A percentile compares a stretch with the other conserved stretches of the same genome.
These are phyloP conservation scores for Lepidium didymum DNA, from an alignment of 345 rosid genomes.

Conservation along the genomic window DNA sequence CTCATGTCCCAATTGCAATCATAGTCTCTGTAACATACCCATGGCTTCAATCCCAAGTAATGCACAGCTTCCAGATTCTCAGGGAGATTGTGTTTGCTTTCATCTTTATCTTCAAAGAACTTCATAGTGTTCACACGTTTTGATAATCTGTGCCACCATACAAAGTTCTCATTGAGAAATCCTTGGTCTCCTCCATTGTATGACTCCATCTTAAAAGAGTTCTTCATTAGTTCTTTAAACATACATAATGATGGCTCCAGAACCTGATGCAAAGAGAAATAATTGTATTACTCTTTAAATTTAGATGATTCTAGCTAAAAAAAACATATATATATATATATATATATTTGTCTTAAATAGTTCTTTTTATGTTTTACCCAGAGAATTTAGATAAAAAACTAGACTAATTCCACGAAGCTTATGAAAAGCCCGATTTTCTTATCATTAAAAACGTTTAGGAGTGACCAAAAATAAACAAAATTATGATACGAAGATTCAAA, in stretches of 20 bases:
- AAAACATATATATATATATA: too few relatives aligned
- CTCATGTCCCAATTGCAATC: conserved; percentile 83
- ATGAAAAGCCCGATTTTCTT: too few relatives aligned
- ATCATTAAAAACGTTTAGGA: too few relatives aligned
- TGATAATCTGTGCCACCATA: conserved; percentile 89
- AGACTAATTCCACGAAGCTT: too few relatives aligned
- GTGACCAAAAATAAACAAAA: too few relatives aligned
- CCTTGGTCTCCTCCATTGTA: conserved; percentile 95
- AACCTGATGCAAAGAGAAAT: not conserved
- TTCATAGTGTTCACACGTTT: conserved; percentile 45
- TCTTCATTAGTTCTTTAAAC: conserved; percentile 48
- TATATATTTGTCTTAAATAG: too few relatives aligned
- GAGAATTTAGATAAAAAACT: too few relatives aligned
- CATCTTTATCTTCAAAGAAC: conserved; percentile 16
- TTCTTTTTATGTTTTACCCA: too few relatives aligned
- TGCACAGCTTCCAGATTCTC: conserved; percentile 42
- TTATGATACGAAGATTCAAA: too few relatives aligned
- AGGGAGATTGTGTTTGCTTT: not conserved
- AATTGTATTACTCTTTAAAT: not conserved
- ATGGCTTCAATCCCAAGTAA: conserved; percentile 80
- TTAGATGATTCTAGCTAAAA: not conserved
- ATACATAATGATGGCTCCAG: conserved; percentile 74
- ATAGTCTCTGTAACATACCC: conserved; percentile 85
- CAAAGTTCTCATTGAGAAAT: conserved; percentile 62
- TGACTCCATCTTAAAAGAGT: conserved; percentile 34